Conservation (phyloP, 208 protist species). For the Acanthamoeba castellanii region DNA sequence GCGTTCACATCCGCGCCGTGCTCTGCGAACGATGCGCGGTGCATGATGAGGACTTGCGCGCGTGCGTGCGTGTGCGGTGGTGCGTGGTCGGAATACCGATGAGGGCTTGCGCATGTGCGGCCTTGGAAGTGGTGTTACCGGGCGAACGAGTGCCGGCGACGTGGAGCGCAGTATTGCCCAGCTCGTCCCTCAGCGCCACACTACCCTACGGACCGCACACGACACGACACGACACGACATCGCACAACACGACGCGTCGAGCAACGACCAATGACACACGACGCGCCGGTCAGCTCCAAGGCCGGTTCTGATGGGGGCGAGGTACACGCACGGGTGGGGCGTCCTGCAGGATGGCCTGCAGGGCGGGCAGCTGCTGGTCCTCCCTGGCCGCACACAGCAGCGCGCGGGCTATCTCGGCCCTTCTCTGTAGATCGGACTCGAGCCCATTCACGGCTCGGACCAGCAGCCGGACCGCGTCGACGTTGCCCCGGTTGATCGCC, state of each 20-base stretch:
- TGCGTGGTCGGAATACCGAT: not conserved
- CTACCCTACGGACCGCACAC: not conserved
- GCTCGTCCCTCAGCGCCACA: not conserved
- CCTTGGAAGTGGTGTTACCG: not conserved
- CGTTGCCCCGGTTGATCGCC: constrained; percentile 10
- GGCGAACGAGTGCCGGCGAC: not conserved
- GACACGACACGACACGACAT: not conserved
- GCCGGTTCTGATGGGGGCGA: not conserved
- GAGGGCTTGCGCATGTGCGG: not conserved
- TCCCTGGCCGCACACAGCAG: not conserved
- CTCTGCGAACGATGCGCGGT: not conserved
- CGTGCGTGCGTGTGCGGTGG: not conserved
- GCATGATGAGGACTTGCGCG: not conserved
- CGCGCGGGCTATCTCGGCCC: not conserved
- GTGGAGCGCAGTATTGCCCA: constrained; percentile 9
- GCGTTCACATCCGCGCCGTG: constrained; percentile 44
- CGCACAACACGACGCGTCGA: not conserved
- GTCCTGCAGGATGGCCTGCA: constrained; percentile 16
- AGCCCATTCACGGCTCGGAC: not conserved
- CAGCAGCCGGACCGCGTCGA: constrained; percentile 7
- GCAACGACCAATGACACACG: not conserved
- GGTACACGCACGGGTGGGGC: not conserved
- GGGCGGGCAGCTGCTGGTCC: not conserved
- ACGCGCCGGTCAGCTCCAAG: not conserved
- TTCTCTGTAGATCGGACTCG: not conserved